Conservation (phyloP, 176 grass and related monocot species). For the Raddia guianensis region DNA sequence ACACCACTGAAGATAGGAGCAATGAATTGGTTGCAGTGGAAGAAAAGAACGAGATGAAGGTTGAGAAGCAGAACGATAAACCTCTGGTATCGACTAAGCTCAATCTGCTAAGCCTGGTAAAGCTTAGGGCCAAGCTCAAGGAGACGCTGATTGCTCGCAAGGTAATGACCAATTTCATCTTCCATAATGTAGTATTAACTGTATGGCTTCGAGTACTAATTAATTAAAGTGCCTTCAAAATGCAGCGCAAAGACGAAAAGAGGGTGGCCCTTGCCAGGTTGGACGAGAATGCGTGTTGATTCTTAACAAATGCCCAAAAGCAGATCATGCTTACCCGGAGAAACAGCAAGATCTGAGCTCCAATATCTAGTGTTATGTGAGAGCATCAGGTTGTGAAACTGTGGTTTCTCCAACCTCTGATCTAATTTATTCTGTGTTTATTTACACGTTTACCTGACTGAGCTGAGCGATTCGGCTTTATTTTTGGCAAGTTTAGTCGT, state of each 20-base stretch:
- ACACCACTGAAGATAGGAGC: not conserved
- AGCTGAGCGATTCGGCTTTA: conserved; percentile 21
- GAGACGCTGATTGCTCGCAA: conserved; percentile 36
- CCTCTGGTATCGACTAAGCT: conserved; percentile 1
- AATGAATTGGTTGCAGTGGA: not conserved
- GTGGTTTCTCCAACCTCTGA: conserved; percentile 50
- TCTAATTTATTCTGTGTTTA: conserved; percentile 29
- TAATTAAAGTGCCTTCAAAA: not conserved
- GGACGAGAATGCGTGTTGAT: conserved; percentile 48
- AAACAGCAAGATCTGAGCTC: conserved; percentile 17
- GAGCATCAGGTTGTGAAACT: conserved; percentile 48
- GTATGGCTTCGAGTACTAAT: not conserved
- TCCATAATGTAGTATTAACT: not conserved
- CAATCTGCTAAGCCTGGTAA: conserved; percentile 40
- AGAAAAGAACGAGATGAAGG: not conserved
- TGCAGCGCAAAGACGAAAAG: conserved; percentile 44
- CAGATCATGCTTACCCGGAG: conserved; percentile 19
- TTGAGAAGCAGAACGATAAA: not conserved
- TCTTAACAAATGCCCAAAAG: not conserved
- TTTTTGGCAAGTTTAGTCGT: conserved; percentile 30
- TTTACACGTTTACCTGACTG: not conserved
- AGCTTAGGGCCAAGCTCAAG: conserved; percentile 52
- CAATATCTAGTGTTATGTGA: not conserved
- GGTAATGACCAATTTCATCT: conserved; percentile 40
- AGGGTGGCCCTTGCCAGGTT: conserved; percentile 54